Evolutionary conservation across 225 moss, liverwort and hornwort species (phyloP).

Genomic region (Neckera pumila): DNA sequence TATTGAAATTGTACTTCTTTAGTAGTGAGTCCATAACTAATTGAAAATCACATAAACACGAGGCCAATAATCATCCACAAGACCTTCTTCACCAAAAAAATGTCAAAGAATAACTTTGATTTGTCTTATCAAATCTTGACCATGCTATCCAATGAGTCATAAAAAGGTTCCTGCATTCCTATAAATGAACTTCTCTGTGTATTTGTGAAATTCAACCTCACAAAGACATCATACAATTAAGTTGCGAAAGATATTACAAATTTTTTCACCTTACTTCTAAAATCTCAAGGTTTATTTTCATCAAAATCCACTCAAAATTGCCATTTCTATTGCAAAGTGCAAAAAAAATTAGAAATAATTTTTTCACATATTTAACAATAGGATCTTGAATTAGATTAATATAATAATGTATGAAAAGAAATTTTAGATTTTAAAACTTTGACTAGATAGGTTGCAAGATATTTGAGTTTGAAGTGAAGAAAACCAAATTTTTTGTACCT

Average conservation of each 20-base stretch:
- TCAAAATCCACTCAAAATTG: neutral
- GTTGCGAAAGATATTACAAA: neutral
- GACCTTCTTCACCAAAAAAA: neutral
- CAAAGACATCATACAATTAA: neutral
- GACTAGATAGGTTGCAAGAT: neutral
- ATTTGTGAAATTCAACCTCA: neutral
- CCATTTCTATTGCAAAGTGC: neutral
- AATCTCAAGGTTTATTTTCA: too few relatives aligned
- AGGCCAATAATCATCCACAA: neutral
- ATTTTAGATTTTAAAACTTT: too few relatives aligned
- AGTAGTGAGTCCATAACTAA: neutral
- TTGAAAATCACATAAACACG: neutral
- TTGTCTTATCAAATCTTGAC: neutral
- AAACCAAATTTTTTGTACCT: neutral
- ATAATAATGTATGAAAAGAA: neutral
- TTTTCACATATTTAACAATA: neutral
- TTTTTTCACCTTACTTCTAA: too few relatives aligned
- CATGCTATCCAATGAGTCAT: fast-evolving
- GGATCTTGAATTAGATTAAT: neutral
- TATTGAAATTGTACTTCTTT: neutral
- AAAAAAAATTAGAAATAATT: fast-evolving
- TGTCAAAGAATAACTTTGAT: fast-evolving
- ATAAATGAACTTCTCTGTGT: neutral
- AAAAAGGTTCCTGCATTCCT: neutral
- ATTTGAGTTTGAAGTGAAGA: neutral